phyloP scores from a whole-genome alignment of 768 basidiomycete genomes.

The Naematelia aurantialba region DNA sequence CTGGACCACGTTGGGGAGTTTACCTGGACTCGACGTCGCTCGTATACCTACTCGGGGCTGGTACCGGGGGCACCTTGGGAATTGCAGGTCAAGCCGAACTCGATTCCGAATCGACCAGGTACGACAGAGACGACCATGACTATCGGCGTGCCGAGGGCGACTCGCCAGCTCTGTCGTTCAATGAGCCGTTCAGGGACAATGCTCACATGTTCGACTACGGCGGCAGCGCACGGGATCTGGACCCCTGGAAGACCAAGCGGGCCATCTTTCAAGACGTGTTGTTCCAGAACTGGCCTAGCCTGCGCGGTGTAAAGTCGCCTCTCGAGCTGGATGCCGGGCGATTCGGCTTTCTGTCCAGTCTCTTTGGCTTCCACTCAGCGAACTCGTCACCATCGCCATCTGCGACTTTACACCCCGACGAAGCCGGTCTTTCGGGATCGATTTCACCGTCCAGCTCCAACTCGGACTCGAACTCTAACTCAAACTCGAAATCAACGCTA shows the following conservation, averaged over 20 bases:
- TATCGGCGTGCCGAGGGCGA: no score
- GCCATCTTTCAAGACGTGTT: constrained; percentile 60
- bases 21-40: constrained; percentile 60
- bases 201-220: constrained; percentile 47
- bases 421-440: no score
- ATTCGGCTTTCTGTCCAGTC: constrained; percentile 19
- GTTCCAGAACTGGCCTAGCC: constrained; percentile 59
- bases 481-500: background rate
- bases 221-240: constrained; percentile 52
- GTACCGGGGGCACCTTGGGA: constrained; percentile 57
- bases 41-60: constrained; percentile 61
- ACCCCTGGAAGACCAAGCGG: constrained; percentile 56
- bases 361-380: background rate
- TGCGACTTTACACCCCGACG: background rate
- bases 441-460: no score
- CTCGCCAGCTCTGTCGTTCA: constrained; percentile 51
- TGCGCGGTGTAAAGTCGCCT: constrained; percentile 50
- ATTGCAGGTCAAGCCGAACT: no score
- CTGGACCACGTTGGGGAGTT: constrained; percentile 60
- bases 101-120: no score
- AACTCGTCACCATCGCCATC: background rate
- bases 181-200: constrained; percentile 5
- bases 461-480: no score
- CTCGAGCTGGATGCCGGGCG: constrained; percentile 48
- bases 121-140: no score